Evolutionary conservation across 371 early-diverging fungal genomes (phyloP).

Genomic region (Lichtheimia hyalospora): DNA sequence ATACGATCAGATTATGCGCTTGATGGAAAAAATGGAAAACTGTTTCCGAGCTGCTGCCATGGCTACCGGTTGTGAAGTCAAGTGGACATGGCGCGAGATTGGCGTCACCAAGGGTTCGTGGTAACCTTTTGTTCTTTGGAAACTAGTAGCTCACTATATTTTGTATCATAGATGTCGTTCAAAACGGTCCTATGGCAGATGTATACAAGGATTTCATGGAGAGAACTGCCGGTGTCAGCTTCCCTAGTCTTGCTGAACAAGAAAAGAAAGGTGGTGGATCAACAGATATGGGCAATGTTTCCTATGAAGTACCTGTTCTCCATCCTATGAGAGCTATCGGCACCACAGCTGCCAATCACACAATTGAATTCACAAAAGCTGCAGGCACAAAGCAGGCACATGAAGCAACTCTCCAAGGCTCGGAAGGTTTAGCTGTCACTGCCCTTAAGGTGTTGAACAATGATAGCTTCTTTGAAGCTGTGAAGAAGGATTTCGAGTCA

Average conservation of each 20-base stretch:
- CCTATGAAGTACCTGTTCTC: constrained; percentile 47
- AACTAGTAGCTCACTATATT: neutral
- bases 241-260: constrained; percentile 39
- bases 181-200: constrained; percentile 60
- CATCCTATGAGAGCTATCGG: constrained; percentile 51
- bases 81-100: constrained; percentile 54
- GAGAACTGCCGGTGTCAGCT: constrained; percentile 41
- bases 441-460: constrained; percentile 7
- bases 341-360: constrained; percentile 60
- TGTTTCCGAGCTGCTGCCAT: constrained; percentile 70
- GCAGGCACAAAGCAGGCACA: constrained; percentile 65
- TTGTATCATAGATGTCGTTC: constrained; percentile 35
- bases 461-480: constrained; percentile 8
- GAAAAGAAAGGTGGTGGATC: constrained; percentile 50
- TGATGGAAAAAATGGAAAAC: constrained; percentile 52
- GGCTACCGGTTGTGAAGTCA: constrained; percentile 74
- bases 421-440: constrained; percentile 16
- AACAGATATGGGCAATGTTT: constrained; percentile 83
- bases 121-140: neutral
- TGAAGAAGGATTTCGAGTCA: constrained; percentile 17
- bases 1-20: constrained; percentile 39
- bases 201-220: constrained; percentile 60
- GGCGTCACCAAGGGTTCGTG: constrained; percentile 37
- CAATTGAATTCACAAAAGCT: constrained; percentile 60
- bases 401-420: constrained; percentile 41